These are phyloP conservation scores for Tuber magnatum DNA, from an alignment of 495 filamentous ascomycete genomes.

Conservation along the genomic window DNA sequence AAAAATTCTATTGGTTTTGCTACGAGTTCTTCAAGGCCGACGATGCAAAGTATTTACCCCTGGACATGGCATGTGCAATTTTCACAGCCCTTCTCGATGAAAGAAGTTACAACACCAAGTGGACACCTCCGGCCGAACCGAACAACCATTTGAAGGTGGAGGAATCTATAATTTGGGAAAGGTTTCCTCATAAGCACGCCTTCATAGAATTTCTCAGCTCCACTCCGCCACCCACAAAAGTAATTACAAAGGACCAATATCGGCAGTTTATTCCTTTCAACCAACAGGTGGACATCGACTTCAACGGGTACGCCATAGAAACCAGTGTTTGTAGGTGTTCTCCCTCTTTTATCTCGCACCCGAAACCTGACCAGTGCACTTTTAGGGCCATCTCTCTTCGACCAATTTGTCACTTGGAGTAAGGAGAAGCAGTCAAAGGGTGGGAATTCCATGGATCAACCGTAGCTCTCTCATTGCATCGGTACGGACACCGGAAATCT, in stretches of 20 bases:
- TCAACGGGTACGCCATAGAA: constrained; percentile 34
- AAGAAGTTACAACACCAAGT: constrained; percentile 20
- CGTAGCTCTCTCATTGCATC: not conserved
- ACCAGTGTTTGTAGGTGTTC: constrained; percentile 36
- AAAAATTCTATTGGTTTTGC: constrained; percentile 39
- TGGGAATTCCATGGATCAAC: not conserved
- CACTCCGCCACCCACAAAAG: constrained; percentile 22
- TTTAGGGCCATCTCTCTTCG: constrained; percentile 39
- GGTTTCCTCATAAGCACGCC: constrained; percentile 34
- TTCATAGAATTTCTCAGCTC: constrained; percentile 36
- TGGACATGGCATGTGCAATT: constrained; percentile 34
- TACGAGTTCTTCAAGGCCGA: constrained; percentile 37
- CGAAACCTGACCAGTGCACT: not conserved
- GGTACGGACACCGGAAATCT: not conserved
- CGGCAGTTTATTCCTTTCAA: constrained; percentile 41
- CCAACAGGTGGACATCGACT: constrained; percentile 23
- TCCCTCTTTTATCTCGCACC: not conserved
- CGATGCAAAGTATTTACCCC: constrained; percentile 29
- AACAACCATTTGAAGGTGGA: not conserved
- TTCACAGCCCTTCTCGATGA: constrained; percentile 30
- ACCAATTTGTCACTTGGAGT: constrained; percentile 38
- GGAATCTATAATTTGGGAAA: constrained; percentile 5
- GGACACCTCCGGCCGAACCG: constrained; percentile 17
- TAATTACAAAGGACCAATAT: constrained; percentile 40
- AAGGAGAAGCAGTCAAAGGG: constrained; percentile 25